Conservation (phyloP, 176 grass and related monocot genomes). For the Tillandsia fasciculata region DNA sequence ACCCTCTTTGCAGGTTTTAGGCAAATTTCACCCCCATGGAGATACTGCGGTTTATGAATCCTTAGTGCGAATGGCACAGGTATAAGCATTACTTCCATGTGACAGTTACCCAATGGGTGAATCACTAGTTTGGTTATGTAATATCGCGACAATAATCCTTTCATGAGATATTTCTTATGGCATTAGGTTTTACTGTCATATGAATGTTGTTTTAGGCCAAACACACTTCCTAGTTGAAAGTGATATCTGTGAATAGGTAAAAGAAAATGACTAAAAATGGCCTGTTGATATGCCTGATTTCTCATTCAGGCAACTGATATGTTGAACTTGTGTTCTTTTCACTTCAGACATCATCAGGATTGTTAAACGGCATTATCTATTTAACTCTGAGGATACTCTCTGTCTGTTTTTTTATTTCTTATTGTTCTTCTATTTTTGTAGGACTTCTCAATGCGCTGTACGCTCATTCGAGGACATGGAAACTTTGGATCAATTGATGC, state of each 20-base stretch:
- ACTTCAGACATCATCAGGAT: not conserved
- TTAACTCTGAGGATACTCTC: slow-evolving; percentile 4
- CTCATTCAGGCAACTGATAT: no score
- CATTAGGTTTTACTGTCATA: no score
- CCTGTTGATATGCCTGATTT: no score
- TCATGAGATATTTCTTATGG: no score
- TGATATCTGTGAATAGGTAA: no score
- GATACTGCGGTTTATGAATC: slow-evolving; percentile 87
- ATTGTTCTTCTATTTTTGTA: slow-evolving; percentile 32
- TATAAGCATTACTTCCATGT: slow-evolving; percentile 22
- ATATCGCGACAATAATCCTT: no score
- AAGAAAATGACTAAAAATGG: no score
- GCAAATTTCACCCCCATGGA: slow-evolving; percentile 95
- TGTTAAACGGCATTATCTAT: not conserved
- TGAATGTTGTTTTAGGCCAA: no score
- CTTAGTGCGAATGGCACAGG: slow-evolving; percentile 98
- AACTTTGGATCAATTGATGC: slow-evolving; percentile 98
- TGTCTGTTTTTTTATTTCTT: slow-evolving; percentile 10
- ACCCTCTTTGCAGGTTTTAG: slow-evolving; percentile 56
- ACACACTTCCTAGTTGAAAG: no score
- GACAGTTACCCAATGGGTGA: not conserved
- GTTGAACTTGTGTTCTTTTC: no score
- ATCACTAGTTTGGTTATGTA: no score
- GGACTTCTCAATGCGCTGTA: slow-evolving; percentile 90
- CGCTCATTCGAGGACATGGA: slow-evolving; percentile 89